These are phyloP conservation scores for Solanum medicagineum DNA, from an alignment of 257 asterid genomes.

Conservation along the genomic window DNA sequence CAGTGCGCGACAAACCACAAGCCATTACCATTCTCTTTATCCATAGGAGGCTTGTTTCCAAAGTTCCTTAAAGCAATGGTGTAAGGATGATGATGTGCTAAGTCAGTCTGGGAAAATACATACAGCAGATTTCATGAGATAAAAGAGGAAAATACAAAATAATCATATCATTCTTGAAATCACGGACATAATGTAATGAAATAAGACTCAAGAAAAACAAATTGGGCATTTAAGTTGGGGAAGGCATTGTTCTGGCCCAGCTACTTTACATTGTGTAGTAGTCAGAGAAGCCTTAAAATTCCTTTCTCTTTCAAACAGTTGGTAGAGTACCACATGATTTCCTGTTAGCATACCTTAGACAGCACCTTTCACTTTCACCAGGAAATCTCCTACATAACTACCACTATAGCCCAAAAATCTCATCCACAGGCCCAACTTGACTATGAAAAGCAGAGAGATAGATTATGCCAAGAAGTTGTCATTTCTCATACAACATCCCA, in stretches of 20 bases:
- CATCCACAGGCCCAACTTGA: neutral
- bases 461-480: neutral
- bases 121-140: neutral
- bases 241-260: neutral
- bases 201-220: neutral
- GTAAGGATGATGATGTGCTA: constrained; percentile 51
- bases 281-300: neutral
- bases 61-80: constrained; percentile 51
- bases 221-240: neutral
- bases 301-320: neutral
- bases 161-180: neutral
- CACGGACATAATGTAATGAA: neutral
- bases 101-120: constrained; percentile 41
- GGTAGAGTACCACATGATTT: neutral
- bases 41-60: constrained; percentile 28
- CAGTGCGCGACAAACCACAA: neutral
- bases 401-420: neutral
- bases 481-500: neutral
- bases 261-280: neutral
- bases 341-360: neutral
- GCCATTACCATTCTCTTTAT: constrained; percentile 28
- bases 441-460: neutral
- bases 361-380: neutral
- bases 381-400: neutral
- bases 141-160: neutral